Evolutionary conservation across 805 yeast species (phyloP), one percentile per base, ranked within the genome.

Genomic region (Pichia cephalocereana): DNA sequence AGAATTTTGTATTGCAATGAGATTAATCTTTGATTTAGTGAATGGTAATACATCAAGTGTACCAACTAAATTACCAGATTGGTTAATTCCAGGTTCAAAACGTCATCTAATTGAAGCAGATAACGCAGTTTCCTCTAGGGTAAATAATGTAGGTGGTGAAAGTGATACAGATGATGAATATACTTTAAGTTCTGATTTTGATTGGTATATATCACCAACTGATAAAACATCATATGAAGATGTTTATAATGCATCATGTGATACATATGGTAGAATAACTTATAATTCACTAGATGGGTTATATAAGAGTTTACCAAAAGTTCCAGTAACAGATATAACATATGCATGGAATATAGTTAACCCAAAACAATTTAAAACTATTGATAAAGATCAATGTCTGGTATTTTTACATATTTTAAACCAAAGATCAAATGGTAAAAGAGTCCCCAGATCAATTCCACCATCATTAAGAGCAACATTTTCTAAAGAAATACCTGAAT

Each of bases 1-100:
- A 67, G 99, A 93, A 69, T 93, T 93, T 66, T 93, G 97, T 62
- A 87, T 93, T 54, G 91, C 97, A 46, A 93, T 93, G 99, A 76
- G 98, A 56, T 74, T 93, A 48, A 86, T 91, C 41, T 93, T 89
- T 62, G 99, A 93, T 63, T 65, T 84, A 62, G 91, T 93, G 47
- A 90, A 93, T 65, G 87, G 90, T 17, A 70, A 67, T 41, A 55
- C 60, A 38, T 57, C 72, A 17, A 65, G 70, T 18, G 71, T 90
- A 7, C 99, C 99, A 1, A 64, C 69, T 26, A 73, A 74, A 43
- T 72, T 93, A 49, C 99, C 99, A 2, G 80, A 77, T 41, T 91
- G 98, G 98, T 76, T 93, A 51, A 77, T 93, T 51, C 99, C 99
- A 1, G 83, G 91, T 8, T 79, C 87, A 46, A 93, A 93, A 60